These are phyloP conservation scores for Rhodotorula sp. DNA, from an alignment of 1,284 basidiomycete genomes.

Conservation along the genomic window DNA sequence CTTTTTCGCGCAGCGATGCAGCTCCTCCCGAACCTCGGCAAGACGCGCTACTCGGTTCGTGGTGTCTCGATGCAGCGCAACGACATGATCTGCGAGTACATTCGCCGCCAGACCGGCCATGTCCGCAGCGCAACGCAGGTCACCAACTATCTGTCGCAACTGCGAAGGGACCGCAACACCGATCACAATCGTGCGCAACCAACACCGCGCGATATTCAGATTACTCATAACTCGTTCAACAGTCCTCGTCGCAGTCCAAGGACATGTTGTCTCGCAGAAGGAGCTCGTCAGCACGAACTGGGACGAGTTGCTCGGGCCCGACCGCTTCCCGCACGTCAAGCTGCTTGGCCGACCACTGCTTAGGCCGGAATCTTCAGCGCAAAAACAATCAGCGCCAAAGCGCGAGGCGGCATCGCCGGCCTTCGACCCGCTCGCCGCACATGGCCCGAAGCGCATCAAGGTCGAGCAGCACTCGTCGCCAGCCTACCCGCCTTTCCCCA, in stretches of 20 bases:
- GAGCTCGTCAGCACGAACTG: not conserved
- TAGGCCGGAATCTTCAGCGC: too few relatives aligned
- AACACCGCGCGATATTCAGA: not conserved
- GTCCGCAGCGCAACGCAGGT: slow-evolving; percentile 50
- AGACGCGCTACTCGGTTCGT: slow-evolving; percentile 52
- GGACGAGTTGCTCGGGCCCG: slow-evolving; percentile 1
- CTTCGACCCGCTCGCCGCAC: not conserved
- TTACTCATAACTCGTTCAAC: not conserved
- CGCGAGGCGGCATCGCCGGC: too few relatives aligned
- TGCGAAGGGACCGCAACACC: not conserved
- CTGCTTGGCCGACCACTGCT: not conserved
- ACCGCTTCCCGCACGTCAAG: not conserved
- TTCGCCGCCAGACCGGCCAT: slow-evolving; percentile 54
- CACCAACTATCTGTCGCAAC: not conserved
- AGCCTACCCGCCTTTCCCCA: not conserved
- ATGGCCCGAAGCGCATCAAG: not conserved
- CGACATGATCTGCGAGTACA: slow-evolving; percentile 56
- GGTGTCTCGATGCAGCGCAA: slow-evolving; percentile 56
- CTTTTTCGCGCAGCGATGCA: slow-evolving; percentile 46
- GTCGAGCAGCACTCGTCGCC: not conserved
- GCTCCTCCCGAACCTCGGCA: slow-evolving; percentile 53
- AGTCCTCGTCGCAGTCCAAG: not conserved
- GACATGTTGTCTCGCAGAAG: not conserved
- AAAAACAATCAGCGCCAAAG: too few relatives aligned
- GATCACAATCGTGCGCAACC: not conserved